phyloP scores from a whole-genome alignment of 371 early-diverging fungal genomes.

The Mucor piriformis region DNA sequence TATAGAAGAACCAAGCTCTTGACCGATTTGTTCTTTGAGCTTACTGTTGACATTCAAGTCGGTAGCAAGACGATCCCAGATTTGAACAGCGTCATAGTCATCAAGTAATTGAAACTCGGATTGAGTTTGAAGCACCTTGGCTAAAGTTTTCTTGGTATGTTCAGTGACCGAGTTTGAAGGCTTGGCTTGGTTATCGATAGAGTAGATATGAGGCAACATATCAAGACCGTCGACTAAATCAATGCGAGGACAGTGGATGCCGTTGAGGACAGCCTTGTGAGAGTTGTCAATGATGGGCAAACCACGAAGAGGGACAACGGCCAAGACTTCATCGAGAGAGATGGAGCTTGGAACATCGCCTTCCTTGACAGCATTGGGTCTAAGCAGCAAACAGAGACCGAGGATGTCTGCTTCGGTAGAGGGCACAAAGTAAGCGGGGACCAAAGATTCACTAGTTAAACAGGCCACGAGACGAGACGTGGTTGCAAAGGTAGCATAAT shows the following conservation, averaged over 20 bases:
- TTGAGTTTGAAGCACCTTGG: slow-evolving; percentile 1
- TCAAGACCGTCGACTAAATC: slow-evolving; percentile 47
- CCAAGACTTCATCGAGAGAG: slow-evolving; percentile 29
- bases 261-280: slow-evolving; percentile 19
- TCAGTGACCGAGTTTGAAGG: not conserved
- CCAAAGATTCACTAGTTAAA: slow-evolving; percentile 61
- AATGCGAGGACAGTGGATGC: slow-evolving; percentile 34
- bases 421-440: slow-evolving; percentile 46
- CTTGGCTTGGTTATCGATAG: not conserved
- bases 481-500: slow-evolving; percentile 57
- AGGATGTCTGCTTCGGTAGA: slow-evolving; percentile 1
- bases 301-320: slow-evolving; percentile 47
- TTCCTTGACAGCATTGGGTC: slow-evolving; percentile 11
- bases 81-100: slow-evolving; percentile 37
- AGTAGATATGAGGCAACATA: slow-evolving; percentile 50
- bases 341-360: slow-evolving; percentile 12
- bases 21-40: slow-evolving; percentile 37
- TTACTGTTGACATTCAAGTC: slow-evolving; percentile 35
- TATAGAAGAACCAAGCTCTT: slow-evolving; percentile 48
- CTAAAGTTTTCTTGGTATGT: slow-evolving; percentile 6
- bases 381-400: slow-evolving; percentile 32
- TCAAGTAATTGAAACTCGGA: slow-evolving; percentile 24
- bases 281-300: slow-evolving; percentile 33
- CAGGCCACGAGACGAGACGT: slow-evolving; percentile 64
- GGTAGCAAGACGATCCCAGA: slow-evolving; percentile 44